These are phyloP conservation scores for Gastrolobium villosum DNA, from an alignment of 306 rosid species.

Conservation along the genomic window DNA sequence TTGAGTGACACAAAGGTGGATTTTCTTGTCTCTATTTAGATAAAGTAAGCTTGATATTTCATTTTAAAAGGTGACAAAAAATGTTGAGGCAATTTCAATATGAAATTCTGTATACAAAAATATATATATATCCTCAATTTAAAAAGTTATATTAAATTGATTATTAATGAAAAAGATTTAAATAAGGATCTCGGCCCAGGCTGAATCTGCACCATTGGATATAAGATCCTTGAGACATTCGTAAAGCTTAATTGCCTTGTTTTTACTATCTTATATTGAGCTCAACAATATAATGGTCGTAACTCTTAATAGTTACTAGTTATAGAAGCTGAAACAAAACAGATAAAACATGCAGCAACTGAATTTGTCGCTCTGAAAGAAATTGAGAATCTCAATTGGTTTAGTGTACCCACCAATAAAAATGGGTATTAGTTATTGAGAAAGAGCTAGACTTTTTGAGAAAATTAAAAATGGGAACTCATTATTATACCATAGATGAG, in stretches of 20 bases:
- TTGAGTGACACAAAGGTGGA: slow-evolving; percentile 50
- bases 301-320: neutral
- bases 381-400: slow-evolving; percentile 13
- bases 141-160: slow-evolving; percentile 2
- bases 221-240: slow-evolving; percentile 49
- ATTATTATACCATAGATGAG: too few relatives aligned
- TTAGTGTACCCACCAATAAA: too few relatives aligned
- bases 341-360: neutral
- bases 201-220: slow-evolving; percentile 48
- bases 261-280: neutral
- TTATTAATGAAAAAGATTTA: neutral
- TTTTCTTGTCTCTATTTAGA: slow-evolving; percentile 39
- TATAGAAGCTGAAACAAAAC: neutral
- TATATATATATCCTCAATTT: neutral
- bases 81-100: neutral
- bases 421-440: too few relatives aligned
- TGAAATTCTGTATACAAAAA: neutral
- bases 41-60: neutral
- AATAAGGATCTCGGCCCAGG: slow-evolving; percentile 14
- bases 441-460: too few relatives aligned
- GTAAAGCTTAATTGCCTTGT: neutral
- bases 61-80: neutral
- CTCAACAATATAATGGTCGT: too few relatives aligned
- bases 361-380: slow-evolving; percentile 1
- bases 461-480: too few relatives aligned